Evolutionary conservation across 2,329 filamentous ascomycete genomes (phyloP).

Genomic region (Dactylellina parvicollis): DNA sequence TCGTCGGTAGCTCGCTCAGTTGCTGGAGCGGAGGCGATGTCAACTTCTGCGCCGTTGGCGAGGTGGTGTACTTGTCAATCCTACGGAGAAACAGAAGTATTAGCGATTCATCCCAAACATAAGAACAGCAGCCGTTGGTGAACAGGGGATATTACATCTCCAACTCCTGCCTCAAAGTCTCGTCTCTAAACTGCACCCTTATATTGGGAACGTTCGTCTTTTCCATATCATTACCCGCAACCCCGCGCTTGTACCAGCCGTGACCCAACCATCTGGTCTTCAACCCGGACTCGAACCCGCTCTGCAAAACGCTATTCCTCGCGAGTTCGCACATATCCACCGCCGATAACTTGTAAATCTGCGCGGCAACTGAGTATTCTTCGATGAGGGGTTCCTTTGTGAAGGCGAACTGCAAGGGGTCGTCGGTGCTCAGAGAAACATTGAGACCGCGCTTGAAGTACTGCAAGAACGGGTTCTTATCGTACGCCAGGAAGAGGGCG

Average conservation of each 20-base stretch:
- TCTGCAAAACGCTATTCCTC: constrained; percentile 94
- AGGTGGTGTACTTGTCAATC: constrained; percentile 49
- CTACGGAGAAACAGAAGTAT: constrained; percentile 2
- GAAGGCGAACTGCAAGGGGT: constrained; percentile 96
- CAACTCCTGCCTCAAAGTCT: constrained; percentile 84
- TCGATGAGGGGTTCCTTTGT: constrained; percentile 98
- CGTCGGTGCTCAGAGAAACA: constrained; percentile 94
- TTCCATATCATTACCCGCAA: constrained; percentile 86
- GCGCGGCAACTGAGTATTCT: constrained; percentile 95
- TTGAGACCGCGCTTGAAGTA: constrained; percentile 97
- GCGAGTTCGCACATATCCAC: constrained; percentile 99
- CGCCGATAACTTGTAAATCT: constrained; percentile 96
- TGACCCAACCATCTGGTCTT: constrained; percentile 92
- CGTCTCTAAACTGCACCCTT: constrained; percentile 85
- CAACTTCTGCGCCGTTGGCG: constrained; percentile 40
- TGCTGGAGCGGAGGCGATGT: constrained; percentile 31
- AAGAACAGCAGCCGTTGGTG: no score
- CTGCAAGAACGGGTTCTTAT: constrained; percentile 92
- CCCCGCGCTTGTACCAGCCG: constrained; percentile 79
- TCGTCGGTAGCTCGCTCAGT: not conserved
- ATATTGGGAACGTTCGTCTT: constrained; percentile 97
- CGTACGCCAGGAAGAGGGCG: constrained; percentile 92
- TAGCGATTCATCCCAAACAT: no score
- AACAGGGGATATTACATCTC: constrained; percentile 72
- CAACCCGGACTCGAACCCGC: constrained; percentile 86